phyloP scores from a whole-genome alignment of 305 asterid species.

The Nicotiana rustica region DNA sequence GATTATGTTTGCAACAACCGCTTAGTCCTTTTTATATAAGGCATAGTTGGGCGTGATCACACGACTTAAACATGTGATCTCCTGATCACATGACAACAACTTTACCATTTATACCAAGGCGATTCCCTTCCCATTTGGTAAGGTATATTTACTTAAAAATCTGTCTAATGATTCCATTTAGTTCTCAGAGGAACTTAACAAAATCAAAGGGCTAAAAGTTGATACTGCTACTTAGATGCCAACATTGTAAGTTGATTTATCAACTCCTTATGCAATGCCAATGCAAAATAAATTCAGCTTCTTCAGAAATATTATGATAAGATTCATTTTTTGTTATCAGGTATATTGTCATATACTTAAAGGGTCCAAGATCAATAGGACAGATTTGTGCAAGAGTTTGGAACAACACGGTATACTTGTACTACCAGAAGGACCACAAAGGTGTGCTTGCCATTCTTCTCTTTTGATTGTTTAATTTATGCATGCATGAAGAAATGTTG shows the following conservation, averaged over 20 bases:
- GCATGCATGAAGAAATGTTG: too few relatives aligned
- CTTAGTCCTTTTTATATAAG: too few relatives aligned
- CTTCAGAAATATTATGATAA: neutral
- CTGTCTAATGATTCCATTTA: constrained; percentile 36
- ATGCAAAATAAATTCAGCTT: constrained; percentile 8
- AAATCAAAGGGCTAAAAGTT: constrained; percentile 81
- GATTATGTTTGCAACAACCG: too few relatives aligned
- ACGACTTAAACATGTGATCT: too few relatives aligned
- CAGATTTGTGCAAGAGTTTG: constrained; percentile 58
- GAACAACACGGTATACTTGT: constrained; percentile 70
- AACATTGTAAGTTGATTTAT: constrained; percentile 74
- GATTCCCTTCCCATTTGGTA: neutral
- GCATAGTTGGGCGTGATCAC: too few relatives aligned
- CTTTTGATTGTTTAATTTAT: too few relatives aligned
- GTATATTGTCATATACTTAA: constrained; percentile 69
- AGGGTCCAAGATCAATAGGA: constrained; percentile 53
- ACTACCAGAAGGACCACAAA: constrained; percentile 70
- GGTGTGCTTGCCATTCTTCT: constrained; percentile 46
- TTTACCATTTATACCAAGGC: too few relatives aligned
- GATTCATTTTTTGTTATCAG: constrained; percentile 44
- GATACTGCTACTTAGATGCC: constrained; percentile 74
- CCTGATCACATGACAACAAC: too few relatives aligned
- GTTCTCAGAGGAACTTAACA: constrained; percentile 69
- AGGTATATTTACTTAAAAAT: neutral
- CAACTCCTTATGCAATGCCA: neutral